phyloP scores from a whole-genome alignment of 345 rosid genomes.

The Xanthoceras sorbifolium region DNA sequence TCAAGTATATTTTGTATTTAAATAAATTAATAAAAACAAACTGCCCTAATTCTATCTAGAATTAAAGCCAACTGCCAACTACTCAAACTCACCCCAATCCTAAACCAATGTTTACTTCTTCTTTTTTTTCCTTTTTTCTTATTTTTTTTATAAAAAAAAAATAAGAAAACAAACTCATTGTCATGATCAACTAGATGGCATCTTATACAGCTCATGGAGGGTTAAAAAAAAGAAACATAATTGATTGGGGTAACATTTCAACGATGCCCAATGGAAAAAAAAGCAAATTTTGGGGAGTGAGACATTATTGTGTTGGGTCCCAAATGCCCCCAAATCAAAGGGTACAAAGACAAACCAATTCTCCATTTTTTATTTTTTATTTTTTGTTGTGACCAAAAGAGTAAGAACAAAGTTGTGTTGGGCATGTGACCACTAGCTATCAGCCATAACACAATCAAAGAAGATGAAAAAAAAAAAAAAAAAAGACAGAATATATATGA shows the following conservation, averaged over 20 bases:
- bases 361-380: slow-evolving; percentile 17
- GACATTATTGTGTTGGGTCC: slow-evolving; percentile 28
- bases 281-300: neutral
- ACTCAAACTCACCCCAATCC: neutral
- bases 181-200: neutral
- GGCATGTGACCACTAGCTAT: slow-evolving; percentile 28
- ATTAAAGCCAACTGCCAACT: neutral
- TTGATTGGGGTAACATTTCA: slow-evolving; percentile 10
- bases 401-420: slow-evolving; percentile 25
- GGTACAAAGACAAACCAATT: slow-evolving; percentile 16
- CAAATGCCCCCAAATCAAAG: slow-evolving; percentile 27
- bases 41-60: no score
- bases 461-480: neutral
- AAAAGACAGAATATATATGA: neutral
- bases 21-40: no score
- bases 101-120: neutral
- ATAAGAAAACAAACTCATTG: neutral
- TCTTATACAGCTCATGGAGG: neutral
- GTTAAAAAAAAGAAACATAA: neutral
- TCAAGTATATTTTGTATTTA: no score
- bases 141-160: no score
- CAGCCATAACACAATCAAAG: slow-evolving; percentile 11
- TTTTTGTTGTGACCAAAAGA: slow-evolving; percentile 25
- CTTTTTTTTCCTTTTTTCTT: neutral
- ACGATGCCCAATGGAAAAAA: neutral